These are phyloP conservation scores for Vigna angularis DNA, from an alignment of 306 rosid species.

Conservation along the genomic window DNA sequence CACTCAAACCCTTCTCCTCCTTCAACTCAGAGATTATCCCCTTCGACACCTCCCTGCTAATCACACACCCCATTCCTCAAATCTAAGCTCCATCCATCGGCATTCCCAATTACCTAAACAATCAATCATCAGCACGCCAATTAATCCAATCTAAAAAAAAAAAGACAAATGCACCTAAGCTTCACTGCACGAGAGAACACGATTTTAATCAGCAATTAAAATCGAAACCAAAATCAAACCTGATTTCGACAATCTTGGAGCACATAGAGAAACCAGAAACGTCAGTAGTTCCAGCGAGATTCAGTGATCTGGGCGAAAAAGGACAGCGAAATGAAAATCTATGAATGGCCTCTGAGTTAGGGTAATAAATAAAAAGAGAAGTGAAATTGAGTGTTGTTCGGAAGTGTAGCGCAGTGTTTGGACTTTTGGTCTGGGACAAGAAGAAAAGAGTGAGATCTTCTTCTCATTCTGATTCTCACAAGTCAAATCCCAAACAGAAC, in stretches of 20 bases:
- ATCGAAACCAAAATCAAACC: background rate
- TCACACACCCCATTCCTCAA: constrained; percentile 86
- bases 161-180: constrained; percentile 1
- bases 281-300: constrained; percentile 1
- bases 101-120: constrained; percentile 46
- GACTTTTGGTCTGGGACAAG: constrained; percentile 56
- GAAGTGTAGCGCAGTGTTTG: constrained; percentile 37
- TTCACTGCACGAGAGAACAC: constrained; percentile 6
- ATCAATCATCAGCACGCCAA: constrained; percentile 33
- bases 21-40: constrained; percentile 57
- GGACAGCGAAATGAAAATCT: background rate
- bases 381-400: constrained; percentile 27
- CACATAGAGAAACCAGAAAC: background rate
- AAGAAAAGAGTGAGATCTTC: constrained; percentile 60
- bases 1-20: constrained; percentile 60
- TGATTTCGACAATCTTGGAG: background rate
- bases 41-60: constrained; percentile 72
- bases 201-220: background rate
- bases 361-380: background rate
- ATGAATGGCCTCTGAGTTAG: background rate
- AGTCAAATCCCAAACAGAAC: constrained; percentile 56
- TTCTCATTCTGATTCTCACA: constrained; percentile 39
- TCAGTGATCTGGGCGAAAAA: constrained; percentile 43
- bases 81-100: constrained; percentile 64
- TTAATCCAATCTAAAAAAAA: constrained; percentile 17